Evolutionary conservation across 768 basidiomycete species (phyloP).

Genomic region (Russula sp.): DNA sequence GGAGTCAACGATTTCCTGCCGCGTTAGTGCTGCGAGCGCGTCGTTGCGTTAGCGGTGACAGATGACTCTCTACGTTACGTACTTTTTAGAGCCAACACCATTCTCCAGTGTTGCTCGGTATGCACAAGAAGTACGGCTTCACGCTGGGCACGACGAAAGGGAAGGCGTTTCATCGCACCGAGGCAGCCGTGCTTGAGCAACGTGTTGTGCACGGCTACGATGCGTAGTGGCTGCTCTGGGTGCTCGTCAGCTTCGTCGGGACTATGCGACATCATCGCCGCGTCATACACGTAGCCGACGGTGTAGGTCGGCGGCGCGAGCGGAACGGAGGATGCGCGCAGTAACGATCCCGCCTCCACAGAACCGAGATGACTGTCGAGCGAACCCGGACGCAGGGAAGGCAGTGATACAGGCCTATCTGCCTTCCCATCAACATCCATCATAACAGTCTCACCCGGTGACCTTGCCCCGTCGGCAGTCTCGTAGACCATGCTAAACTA

Average conservation of each 20-base stretch:
- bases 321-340: conserved; percentile 30
- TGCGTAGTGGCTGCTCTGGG: conserved; percentile 74
- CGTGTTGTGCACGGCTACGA: conserved; percentile 64
- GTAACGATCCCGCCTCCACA: conserved; percentile 5
- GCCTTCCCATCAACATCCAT: conserved; percentile 11
- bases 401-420: not conserved
- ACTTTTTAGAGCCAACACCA: conserved; percentile 51
- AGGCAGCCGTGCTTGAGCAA: conserved; percentile 56
- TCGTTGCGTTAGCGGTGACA: conserved; percentile 22
- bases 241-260: conserved; percentile 60
- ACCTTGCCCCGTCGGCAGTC: conserved; percentile 9
- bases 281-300: conserved; percentile 84
- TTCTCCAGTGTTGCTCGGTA: conserved; percentile 86
- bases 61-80: not conserved
- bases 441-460: conserved; percentile 4
- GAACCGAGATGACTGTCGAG: conserved; percentile 10
- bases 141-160: conserved; percentile 64
- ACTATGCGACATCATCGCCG: conserved; percentile 81
- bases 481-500: conserved; percentile 12
- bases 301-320: conserved; percentile 25
- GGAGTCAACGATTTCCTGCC: conserved; percentile 69
- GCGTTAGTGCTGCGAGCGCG: conserved; percentile 52
- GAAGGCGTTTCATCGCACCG: conserved; percentile 69
- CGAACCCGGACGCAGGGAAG: not conserved
- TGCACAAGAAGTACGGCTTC: conserved; percentile 88